Conservation (phyloP, 805 yeast species). For the Candida verbasci region DNA sequence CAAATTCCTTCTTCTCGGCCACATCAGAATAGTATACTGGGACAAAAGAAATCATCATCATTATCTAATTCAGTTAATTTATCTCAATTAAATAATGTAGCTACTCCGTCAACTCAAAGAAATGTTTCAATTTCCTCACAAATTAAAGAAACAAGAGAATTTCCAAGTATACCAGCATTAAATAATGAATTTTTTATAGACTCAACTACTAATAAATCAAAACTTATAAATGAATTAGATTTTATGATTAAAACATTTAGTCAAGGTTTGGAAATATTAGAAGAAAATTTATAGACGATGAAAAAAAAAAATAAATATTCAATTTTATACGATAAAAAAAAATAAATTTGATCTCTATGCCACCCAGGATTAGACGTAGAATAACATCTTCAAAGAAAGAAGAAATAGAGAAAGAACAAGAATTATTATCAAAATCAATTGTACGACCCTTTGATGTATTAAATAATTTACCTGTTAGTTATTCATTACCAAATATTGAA, state of each 20-base stretch:
- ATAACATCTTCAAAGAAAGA: conserved; percentile 39
- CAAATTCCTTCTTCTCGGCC: conserved; percentile 3
- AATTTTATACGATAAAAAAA: background rate
- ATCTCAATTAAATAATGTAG: conserved; percentile 2
- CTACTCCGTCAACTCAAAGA: background rate
- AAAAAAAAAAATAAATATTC: background rate
- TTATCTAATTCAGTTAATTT: background rate
- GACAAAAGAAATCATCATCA: conserved; percentile 4
- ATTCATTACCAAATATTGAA: conserved; percentile 57
- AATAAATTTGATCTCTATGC: conserved; percentile 18
- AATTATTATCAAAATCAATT: conserved; percentile 28
- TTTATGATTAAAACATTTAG: conserved; percentile 32
- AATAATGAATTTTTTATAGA: conserved; percentile 36
- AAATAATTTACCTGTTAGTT: conserved; percentile 65
- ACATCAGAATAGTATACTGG: conserved; percentile 9
- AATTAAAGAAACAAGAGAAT: conserved; percentile 9
- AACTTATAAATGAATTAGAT: conserved; percentile 34
- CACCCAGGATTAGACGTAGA: conserved; percentile 42
- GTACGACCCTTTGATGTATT: conserved; percentile 63
- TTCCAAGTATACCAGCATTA: conserved; percentile 34
- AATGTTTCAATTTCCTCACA: background rate
- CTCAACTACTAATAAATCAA: conserved; percentile 26
- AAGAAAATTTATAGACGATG: conserved; percentile 17
- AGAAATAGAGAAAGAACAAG: conserved; percentile 39
- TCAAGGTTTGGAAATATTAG: conserved; percentile 39